Evolutionary conservation across 2,329 filamentous ascomycete genomes (phyloP), one percentile per base, ranked within the genome.

Genomic region (Boeremia lycopersici): DNA sequence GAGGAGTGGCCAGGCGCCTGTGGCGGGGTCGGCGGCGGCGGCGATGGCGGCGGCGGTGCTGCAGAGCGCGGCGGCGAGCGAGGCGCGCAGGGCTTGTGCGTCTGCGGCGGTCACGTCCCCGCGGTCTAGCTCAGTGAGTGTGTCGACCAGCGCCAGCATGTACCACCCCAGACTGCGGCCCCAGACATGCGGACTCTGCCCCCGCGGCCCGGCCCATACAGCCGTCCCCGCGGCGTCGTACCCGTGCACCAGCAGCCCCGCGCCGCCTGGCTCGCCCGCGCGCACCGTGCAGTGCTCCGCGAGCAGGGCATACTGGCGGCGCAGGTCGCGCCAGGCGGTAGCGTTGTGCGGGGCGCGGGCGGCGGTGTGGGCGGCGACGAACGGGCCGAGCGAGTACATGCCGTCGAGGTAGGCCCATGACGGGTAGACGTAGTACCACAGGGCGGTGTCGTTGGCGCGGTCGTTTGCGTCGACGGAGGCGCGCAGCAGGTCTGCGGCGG

Each of bases 1-100:
- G 35, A 86, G 73, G 57, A 85, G 75, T 81, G 83, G 86, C 79
- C 84, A 86, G 2, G 78, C 83, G 0, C 82, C 81, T 1, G 59
- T 54, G 13, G 34, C 25, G 0, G 17, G 9, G 12, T 63, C 62
- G 0, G 26, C 76, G 0, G 76, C 73, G 1, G 2, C 11, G 0
- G 13, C 38, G 26, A 47, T 10, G 1, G 49, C 49, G 1, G 17
- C 11, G 43, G 47, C 47, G 3, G 36, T 15, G 0, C 1, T 6
- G 13, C 10, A 7, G 6, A 53, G 38, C 36, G 42, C 43, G 10
- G 2, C 7, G 25, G 23, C 25, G 1, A 52, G 41, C 1, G 1
- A 2, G 2, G 10, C 23, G 3, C 43, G 6, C 7, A 47, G 13
- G 2, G 7, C 23, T 9, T 23, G 36, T 13, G 15, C 29, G 11